Evolutionary conservation across 305 asterid genomes (phyloP).

Genomic region (Rubia tinctorum): DNA sequence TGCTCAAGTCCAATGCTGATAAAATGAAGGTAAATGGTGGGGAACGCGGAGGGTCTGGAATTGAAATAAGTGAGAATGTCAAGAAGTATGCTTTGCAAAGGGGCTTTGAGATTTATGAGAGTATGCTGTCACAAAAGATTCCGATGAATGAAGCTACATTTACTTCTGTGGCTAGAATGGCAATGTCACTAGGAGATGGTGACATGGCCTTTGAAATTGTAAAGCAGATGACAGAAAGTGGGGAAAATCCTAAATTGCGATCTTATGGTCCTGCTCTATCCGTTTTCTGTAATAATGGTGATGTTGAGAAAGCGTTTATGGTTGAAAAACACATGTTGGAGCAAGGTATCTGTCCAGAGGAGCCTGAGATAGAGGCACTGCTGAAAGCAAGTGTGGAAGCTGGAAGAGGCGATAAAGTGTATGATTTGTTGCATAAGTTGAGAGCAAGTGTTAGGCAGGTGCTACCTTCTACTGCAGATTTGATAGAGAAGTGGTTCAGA

Average conservation of each 20-base stretch:
- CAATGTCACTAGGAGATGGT: conserved; percentile 73
- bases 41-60: conserved; percentile 24
- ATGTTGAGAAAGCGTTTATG: conserved; percentile 65
- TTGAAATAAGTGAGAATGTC: conserved; percentile 55
- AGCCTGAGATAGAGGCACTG: conserved; percentile 72
- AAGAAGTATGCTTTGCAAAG: conserved; percentile 53
- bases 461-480: conserved; percentile 55
- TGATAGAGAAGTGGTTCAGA: conserved; percentile 73
- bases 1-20: conserved; percentile 31
- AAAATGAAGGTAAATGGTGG: conserved; percentile 16
- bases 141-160: conserved; percentile 75
- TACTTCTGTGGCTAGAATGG: conserved; percentile 87
- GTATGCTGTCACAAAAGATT: conserved; percentile 49
- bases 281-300: conserved; percentile 56
- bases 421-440: conserved; percentile 66
- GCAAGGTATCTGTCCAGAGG: conserved; percentile 66
- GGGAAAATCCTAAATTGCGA: conserved; percentile 62
- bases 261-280: conserved; percentile 80
- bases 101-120: conserved; percentile 64
- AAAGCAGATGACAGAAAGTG: conserved; percentile 58
- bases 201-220: conserved; percentile 73
- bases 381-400: conserved; percentile 56
- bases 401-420: conserved; percentile 64
- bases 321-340: conserved; percentile 77
- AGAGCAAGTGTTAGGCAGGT: conserved; percentile 73